A percentile compares a stretch with the other conserved stretches of the same genome.
These are phyloP conservation scores for Talaromyces amestolkiae DNA, from an alignment of 2,329 filamentous ascomycete species.

Conservation along the genomic window DNA sequence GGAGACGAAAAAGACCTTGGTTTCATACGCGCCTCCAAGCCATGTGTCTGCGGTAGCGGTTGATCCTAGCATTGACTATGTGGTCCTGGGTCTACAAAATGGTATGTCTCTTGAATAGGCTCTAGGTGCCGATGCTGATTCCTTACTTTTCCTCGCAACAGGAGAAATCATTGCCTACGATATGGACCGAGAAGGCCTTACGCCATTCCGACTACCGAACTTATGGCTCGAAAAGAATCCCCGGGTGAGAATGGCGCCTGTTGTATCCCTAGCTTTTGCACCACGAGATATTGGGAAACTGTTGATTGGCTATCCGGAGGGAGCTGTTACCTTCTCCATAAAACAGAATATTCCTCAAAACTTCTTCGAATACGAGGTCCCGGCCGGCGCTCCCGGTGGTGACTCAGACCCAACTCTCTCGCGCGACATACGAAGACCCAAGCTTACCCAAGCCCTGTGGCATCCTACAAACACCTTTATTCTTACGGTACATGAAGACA, in stretches of 20 bases:
- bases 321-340: conserved; percentile 88
- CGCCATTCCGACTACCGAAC: conserved; percentile 79
- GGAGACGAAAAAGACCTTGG: conserved; percentile 63
- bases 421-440: conserved; percentile 65
- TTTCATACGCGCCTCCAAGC: conserved; percentile 72
- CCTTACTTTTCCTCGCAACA: conserved; percentile 21
- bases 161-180: conserved; percentile 91
- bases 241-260: conserved; percentile 59
- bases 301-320: conserved; percentile 84
- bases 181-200: conserved; percentile 73
- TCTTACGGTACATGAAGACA: conserved; percentile 82
- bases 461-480: conserved; percentile 92
- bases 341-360: conserved; percentile 79
- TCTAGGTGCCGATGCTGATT: neutral
- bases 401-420: conserved; percentile 63
- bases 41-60: conserved; percentile 71
- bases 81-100: conserved; percentile 75
- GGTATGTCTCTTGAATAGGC: conserved; percentile 43
- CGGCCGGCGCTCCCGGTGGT: conserved; percentile 77
- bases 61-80: conserved; percentile 92
- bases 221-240: conserved; percentile 77
- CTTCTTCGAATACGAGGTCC: conserved; percentile 80
- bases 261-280: conserved; percentile 80
- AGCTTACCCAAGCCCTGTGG: conserved; percentile 81
- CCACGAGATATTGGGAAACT: conserved; percentile 89